Evolutionary conservation across 2,329 filamentous ascomycete species (phyloP).

Genomic region (Ciborinia camelliae): DNA sequence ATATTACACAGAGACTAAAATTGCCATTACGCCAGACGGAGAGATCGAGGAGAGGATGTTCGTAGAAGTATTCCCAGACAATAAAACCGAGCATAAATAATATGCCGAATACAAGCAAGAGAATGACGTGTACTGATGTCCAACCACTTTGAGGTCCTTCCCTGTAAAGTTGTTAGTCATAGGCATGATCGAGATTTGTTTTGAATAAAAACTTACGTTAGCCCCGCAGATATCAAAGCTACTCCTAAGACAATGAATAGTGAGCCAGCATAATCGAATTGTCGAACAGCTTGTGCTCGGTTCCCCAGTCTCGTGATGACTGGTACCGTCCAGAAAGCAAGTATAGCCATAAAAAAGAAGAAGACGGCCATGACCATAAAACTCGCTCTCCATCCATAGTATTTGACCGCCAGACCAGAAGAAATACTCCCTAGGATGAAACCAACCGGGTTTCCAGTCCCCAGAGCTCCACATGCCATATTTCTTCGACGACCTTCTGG

Average conservation of each 20-base stretch:
- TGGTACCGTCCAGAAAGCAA: slow-evolving; percentile 61
- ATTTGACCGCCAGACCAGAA: slow-evolving; percentile 57
- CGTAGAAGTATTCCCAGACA: slow-evolving; percentile 57
- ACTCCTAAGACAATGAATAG: slow-evolving; percentile 27
- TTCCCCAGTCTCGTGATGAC: slow-evolving; percentile 45
- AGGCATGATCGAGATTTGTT: not conserved
- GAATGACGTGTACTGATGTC: slow-evolving; percentile 59
- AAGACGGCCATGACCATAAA: slow-evolving; percentile 62
- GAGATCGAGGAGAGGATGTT: slow-evolving; percentile 51
- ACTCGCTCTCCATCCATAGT: slow-evolving; percentile 61
- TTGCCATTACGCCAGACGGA: slow-evolving; percentile 59
- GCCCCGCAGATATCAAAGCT: slow-evolving; percentile 26
- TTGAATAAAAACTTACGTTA: slow-evolving; percentile 29
- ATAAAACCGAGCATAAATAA: slow-evolving; percentile 54
- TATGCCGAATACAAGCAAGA: slow-evolving; percentile 57
- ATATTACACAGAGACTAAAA: slow-evolving; percentile 53
- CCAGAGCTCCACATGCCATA: slow-evolving; percentile 60
- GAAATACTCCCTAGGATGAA: slow-evolving; percentile 51
- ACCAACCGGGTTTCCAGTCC: slow-evolving; percentile 42
- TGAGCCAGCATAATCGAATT: slow-evolving; percentile 33
- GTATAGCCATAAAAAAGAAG: slow-evolving; percentile 55
- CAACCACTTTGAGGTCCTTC: slow-evolving; percentile 53
- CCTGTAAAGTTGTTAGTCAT: slow-evolving; percentile 21
- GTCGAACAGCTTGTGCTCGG: slow-evolving; percentile 11
- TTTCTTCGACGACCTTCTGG: slow-evolving; percentile 58